Percentiles rank a stretch among this genome's conserved stretches.
phyloP scores from a whole-genome alignment of 1,284 basidiomycete species.

The Sanghuangporus weigelae region DNA sequence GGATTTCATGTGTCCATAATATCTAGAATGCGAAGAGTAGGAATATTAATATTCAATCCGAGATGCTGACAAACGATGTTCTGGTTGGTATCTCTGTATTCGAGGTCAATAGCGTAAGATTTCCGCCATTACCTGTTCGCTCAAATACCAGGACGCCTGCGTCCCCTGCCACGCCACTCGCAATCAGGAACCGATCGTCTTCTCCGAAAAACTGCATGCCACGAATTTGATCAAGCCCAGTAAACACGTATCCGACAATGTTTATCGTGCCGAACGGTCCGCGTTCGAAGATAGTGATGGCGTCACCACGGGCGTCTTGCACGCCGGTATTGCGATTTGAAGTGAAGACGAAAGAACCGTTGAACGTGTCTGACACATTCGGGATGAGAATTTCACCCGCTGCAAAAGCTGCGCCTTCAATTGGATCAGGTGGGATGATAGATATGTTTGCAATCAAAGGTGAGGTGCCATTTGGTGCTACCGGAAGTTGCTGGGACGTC shows the following conservation, averaged over 20 bases:
- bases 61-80: constrained; percentile 45
- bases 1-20: background rate
- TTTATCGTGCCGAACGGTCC: constrained; percentile 24
- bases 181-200: constrained; percentile 50
- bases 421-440: constrained; percentile 48
- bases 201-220: constrained; percentile 57
- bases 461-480: constrained; percentile 38
- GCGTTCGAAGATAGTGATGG: constrained; percentile 55
- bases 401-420: constrained; percentile 43
- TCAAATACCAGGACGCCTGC: constrained; percentile 52
- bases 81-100: constrained; percentile 48
- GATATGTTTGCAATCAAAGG: constrained; percentile 47
- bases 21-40: background rate
- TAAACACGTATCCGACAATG: constrained; percentile 51
- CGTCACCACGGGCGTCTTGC: constrained; percentile 48
- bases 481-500: constrained; percentile 55
- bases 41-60: background rate
- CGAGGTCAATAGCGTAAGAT: constrained; percentile 45
- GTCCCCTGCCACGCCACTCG: constrained; percentile 42
- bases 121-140: constrained; percentile 48
- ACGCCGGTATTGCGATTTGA: constrained; percentile 62
- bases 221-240: constrained; percentile 57
- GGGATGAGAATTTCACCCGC: constrained; percentile 61
- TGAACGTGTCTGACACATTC: constrained; percentile 39
- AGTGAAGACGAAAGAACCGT: constrained; percentile 53